phyloP scores from a whole-genome alignment of 208 protist genomes.

The Acanthamoeba lenticulata region DNA sequence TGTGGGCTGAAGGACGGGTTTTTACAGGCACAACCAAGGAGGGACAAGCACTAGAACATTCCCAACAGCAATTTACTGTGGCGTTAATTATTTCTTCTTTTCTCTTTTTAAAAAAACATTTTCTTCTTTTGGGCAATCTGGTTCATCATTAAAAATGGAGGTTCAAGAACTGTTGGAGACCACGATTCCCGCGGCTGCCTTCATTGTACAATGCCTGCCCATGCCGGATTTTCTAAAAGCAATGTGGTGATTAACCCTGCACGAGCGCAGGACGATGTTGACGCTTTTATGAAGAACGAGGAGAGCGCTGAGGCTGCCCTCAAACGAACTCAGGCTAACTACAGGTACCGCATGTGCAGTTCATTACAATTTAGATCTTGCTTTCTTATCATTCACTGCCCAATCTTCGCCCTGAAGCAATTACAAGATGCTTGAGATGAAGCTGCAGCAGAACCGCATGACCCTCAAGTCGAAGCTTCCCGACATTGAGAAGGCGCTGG shows the following conservation, averaged over 20 bases:
- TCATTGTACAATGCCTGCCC: neutral
- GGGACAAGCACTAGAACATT: too few relatives aligned
- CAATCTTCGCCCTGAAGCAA: conserved; percentile 74
- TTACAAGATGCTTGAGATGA: conserved; percentile 93
- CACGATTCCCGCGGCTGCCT: neutral
- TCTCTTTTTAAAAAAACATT: too few relatives aligned
- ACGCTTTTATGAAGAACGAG: conserved; percentile 29
- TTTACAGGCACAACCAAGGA: too few relatives aligned
- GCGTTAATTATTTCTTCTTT: too few relatives aligned
- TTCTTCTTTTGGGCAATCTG: too few relatives aligned
- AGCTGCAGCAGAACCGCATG: conserved; percentile 89
- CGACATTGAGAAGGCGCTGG: conserved; percentile 93
- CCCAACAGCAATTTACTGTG: too few relatives aligned
- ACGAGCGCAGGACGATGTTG: conserved; percentile 28
- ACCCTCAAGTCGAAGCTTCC: conserved; percentile 92
- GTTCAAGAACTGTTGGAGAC: neutral
- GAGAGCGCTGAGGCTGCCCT: conserved; percentile 86
- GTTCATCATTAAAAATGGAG: neutral
- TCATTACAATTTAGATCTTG: neutral
- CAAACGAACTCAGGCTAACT: conserved; percentile 91
- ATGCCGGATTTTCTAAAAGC: too few relatives aligned
- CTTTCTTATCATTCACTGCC: neutral
- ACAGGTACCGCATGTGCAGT: too few relatives aligned
- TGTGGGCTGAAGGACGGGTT: too few relatives aligned
- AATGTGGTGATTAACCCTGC: neutral